These are phyloP conservation scores for Lasiodiplodia hormozganensis DNA, from an alignment of 2,329 filamentous ascomycete species.

Conservation along the genomic window DNA sequence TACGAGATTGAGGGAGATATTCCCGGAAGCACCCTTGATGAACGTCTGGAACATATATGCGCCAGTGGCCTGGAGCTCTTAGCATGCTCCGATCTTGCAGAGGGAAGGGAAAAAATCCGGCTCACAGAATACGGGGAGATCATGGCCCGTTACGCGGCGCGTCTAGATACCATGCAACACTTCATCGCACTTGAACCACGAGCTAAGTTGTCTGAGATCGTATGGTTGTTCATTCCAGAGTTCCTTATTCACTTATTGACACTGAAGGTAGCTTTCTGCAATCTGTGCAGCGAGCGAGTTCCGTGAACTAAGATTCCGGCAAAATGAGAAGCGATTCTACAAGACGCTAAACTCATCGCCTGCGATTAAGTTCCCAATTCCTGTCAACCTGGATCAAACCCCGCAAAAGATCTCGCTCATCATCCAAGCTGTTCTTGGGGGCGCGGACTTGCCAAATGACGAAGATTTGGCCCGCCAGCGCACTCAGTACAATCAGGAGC, in stretches of 20 bases:
- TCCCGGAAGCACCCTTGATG: slow-evolving; percentile 61
- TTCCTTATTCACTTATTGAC: neutral
- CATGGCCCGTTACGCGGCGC: slow-evolving; percentile 84
- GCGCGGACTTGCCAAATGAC: slow-evolving; percentile 58
- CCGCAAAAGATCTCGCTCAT: slow-evolving; percentile 80
- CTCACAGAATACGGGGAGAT: slow-evolving; percentile 77
- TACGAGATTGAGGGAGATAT: slow-evolving; percentile 69
- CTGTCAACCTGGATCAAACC: slow-evolving; percentile 68
- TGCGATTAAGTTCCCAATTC: slow-evolving; percentile 74
- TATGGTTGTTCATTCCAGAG: slow-evolving; percentile 51
- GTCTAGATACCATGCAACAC: slow-evolving; percentile 78
- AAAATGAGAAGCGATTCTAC: slow-evolving; percentile 72
- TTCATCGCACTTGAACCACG: slow-evolving; percentile 60
- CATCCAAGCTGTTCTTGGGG: slow-evolving; percentile 77
- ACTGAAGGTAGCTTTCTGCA: slow-evolving; percentile 62
- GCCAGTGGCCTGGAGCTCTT: slow-evolving; percentile 71
- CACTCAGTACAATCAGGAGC: slow-evolving; percentile 67
- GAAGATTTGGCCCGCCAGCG: slow-evolving; percentile 64
- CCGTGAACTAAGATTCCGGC: slow-evolving; percentile 72
- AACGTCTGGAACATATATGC: slow-evolving; percentile 73
- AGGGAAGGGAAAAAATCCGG: slow-evolving; percentile 55
- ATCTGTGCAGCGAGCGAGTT: slow-evolving; percentile 76
- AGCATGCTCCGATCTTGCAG: slow-evolving; percentile 65
- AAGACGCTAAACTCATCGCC: slow-evolving; percentile 74
- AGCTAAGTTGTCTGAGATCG: slow-evolving; percentile 71